A percentile compares a stretch with the other conserved stretches of the same genome.
These are phyloP conservation scores for Cardamine occulta DNA, from an alignment of 345 rosid species.

Conservation along the genomic window DNA sequence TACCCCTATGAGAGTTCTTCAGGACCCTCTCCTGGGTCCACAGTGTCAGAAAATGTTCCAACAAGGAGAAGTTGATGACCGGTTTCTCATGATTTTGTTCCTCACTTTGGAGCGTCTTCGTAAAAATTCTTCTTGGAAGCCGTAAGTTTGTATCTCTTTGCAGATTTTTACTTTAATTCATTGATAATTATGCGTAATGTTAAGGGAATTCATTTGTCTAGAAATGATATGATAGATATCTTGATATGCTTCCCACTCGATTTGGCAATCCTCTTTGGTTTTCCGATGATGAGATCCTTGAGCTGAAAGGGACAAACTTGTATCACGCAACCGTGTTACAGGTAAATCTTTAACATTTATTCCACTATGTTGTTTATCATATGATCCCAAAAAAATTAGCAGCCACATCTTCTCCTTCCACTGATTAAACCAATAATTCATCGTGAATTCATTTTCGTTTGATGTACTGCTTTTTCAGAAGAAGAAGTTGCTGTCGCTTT, in stretches of 20 bases:
- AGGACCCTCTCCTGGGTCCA: conserved; percentile 87
- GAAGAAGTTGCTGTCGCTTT: conserved; percentile 62
- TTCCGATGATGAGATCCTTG: conserved; percentile 70
- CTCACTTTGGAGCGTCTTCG: conserved; percentile 81
- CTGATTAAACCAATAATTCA: background rate
- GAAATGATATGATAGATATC: conserved; percentile 57
- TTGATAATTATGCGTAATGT: background rate
- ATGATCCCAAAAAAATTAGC: background rate
- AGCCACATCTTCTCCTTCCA: conserved; percentile 11
- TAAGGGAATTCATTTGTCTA: conserved; percentile 29
- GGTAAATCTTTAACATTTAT: conserved; percentile 47
- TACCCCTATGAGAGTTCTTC: conserved; percentile 96
- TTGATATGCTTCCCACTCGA: conserved; percentile 85
- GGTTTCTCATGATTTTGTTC: conserved; percentile 80
- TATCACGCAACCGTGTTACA: conserved; percentile 76
- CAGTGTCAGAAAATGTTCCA: conserved; percentile 85
- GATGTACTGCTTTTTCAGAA: conserved; percentile 55
- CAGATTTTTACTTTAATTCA: background rate
- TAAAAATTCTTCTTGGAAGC: conserved; percentile 81
- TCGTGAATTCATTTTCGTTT: background rate
- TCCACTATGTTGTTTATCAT: background rate
- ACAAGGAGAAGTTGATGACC: conserved; percentile 84
- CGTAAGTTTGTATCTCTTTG: conserved; percentile 51
- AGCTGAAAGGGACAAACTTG: conserved; percentile 79
- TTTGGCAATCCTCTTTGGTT: conserved; percentile 93